Base-by-base conservation (phyloP, 176 grass and related monocot genomes). In the Olyra latifolia region DNA sequence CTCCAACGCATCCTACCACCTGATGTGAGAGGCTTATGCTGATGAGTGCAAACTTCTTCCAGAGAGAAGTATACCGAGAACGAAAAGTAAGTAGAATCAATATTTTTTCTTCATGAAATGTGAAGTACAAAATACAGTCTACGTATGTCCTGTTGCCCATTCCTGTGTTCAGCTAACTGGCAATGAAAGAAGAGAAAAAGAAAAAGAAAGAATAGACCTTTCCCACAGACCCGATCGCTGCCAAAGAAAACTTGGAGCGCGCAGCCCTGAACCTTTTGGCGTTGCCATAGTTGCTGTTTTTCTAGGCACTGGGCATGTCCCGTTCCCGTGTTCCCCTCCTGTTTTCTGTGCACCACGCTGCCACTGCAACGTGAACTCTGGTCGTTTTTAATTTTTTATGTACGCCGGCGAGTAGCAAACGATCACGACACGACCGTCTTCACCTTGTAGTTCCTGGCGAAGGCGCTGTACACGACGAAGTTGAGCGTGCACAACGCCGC, bases 401-500 rank as follows among this genome's bases (percentile, higher is more conserved):
- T 73, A 73, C 43, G 57, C 57, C 14, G 50, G 9, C 25, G 50
- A 4, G 58, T 10, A 54, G 32, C 22, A 65, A 53, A 63, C 72
- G 49, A 79, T 78, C 80, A 77, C 45, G 79, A 58, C 28, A 92
- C 48, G 84, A 90, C 91, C 13, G 79, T 93, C 86, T 91, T 97
- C n/a, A 97, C 80, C 57, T 82, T 91, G 66, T 97, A 97, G 66
- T 83, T 94, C 75, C 72, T 74, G n/a, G 87, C 84, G 71, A 93
- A 90, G 32, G 70, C 75, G 74, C 84, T 62, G 82, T 91, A 94
- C 6, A 83, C 55, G 72, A 88, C 72, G 62, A 91, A 82, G 77
- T 94, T 94, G 24, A 91, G 59, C 58, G 76, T 16, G 59, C 85
- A 88, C 50, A 94, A 35, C 6, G 62, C 88, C 43, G 88, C 66